Evolutionary conservation across 345 rosid species (phyloP).

Genomic region (Linum trigynum): DNA sequence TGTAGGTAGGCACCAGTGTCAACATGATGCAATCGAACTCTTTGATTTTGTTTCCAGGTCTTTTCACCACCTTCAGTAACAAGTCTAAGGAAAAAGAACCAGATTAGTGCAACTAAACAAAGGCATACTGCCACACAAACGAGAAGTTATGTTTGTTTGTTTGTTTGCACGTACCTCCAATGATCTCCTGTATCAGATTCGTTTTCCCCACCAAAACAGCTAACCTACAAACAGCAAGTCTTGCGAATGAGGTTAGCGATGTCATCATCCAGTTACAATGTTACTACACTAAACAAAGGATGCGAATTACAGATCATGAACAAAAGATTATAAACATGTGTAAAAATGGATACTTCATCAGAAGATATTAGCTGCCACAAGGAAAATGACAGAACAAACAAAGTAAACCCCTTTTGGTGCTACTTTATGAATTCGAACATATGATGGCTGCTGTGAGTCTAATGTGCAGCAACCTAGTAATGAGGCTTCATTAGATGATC

Average conservation of each 20-base stretch:
- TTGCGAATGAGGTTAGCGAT: background rate
- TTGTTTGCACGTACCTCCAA: conserved; percentile 58
- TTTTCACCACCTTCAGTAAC: conserved; percentile 85
- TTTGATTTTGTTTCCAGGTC: conserved; percentile 92
- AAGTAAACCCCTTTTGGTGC: too few species aligned
- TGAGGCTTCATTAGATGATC: too few species aligned
- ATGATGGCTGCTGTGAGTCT: too few species aligned
- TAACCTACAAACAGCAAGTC: conserved; percentile 42
- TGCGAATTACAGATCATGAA: background rate
- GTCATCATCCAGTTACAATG: background rate
- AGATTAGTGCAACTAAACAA: conserved; percentile 8
- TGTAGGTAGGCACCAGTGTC: conserved; percentile 93
- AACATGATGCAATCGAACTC: conserved; percentile 81
- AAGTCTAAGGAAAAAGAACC: conserved; percentile 37
- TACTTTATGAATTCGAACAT: too few species aligned
- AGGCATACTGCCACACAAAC: background rate
- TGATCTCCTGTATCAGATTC: conserved; percentile 94
- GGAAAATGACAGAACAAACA: too few species aligned
- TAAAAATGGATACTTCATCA: too few species aligned
- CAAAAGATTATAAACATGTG: too few species aligned
- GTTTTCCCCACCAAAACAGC: conserved; percentile 91
- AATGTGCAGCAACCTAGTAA: too few species aligned
- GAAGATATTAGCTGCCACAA: too few species aligned
- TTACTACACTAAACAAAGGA: background rate
- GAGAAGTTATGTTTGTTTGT: conserved; percentile 8